Conservation (phyloP, 768 basidiomycete species). For the Xerocomus brunneocitrinus region DNA sequence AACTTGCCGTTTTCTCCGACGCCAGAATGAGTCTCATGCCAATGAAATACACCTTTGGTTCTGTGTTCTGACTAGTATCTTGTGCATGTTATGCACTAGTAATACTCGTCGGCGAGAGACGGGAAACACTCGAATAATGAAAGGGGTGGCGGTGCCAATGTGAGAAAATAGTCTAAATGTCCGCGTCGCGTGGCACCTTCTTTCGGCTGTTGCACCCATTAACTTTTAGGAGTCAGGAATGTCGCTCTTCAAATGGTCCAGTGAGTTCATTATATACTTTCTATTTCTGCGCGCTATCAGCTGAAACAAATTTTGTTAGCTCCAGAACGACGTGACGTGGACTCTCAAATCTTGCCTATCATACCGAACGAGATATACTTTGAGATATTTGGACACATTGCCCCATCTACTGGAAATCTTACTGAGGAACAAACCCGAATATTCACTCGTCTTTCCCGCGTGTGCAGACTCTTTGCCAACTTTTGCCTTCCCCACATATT, state of each 20-base stretch:
- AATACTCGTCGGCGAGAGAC: too few relatives aligned
- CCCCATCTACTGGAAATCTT: slow-evolving; percentile 12
- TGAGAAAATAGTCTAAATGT: too few relatives aligned
- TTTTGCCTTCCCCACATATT: slow-evolving; percentile 39
- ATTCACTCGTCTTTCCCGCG: slow-evolving; percentile 31
- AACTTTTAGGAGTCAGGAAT: not conserved
- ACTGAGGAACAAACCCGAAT: slow-evolving; percentile 6
- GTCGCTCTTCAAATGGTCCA: slow-evolving; percentile 4
- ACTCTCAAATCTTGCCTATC: slow-evolving; percentile 15
- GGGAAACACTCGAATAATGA: too few relatives aligned
- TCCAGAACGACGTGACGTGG: slow-evolving; percentile 19
- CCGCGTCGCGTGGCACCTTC: too few relatives aligned
- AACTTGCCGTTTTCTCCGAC: too few relatives aligned
- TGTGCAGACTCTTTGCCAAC: slow-evolving; percentile 42
- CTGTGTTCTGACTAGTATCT: too few relatives aligned
- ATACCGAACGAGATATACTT: slow-evolving; percentile 46
- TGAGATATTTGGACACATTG: slow-evolving; percentile 36
- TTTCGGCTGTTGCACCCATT: not conserved
- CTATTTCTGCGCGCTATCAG: not conserved
- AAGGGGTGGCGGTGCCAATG: too few relatives aligned
- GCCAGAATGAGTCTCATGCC: too few relatives aligned
- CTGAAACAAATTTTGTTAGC: slow-evolving; percentile 13
- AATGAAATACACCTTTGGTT: too few relatives aligned
- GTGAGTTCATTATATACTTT: not conserved
- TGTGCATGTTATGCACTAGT: too few relatives aligned